Base-by-base conservation (phyloP, 139 green algal genomes). In the Eudorina sp. region DNA sequence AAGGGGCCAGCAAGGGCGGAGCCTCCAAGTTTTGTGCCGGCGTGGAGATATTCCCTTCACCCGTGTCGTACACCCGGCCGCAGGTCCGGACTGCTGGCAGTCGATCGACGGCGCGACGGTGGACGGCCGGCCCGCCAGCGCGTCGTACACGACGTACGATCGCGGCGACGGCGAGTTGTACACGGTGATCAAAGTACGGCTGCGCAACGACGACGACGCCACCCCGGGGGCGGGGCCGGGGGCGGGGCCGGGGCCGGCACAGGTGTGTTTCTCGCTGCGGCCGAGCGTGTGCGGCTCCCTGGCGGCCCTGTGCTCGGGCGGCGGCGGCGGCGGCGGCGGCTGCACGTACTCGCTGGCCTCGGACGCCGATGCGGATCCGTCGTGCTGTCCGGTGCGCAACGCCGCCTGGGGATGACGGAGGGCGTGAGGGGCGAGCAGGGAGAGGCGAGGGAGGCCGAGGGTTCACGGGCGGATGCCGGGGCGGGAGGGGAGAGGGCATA, bases 61-160 rank as follows among this genome's bases (percentile, higher is more conserved):
- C n/a, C n/a, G n/a, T n/a, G n/a, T n/a, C n/a, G n/a, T n/a, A n/a
- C n/a, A 41, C 64, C 64, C 64, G n/a, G 8, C 6, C 75, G 31
- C 79, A 85, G 79, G 68, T 29, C 25, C 29, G n/a, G 29, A 14
- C 27, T 85, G 79, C 25, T 13, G 66, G 4, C 29, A 75, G 1
- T 23, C 79, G 11, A 21, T 85, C 8, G 11, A 43, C 27, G 34
- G 18, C 40, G 58, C 11, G 27, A 60, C 40, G 13, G 29, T 85
- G 25, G 64, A 85, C 38, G 79, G 53, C 79, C 14, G 16, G 27
- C 9, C 13, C 14, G 11, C 34, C 40, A 74, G 60, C 79, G 29
- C 79, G 5, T 74, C 79, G 13, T 85, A 75, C 79, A 73, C 60
- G 1, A 45, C 40, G 27, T 85, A 38, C n/a, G 79, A 85, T 18